Base-by-base conservation (phyloP, 768 basidiomycete genomes). In the Rhizopogon rudus region DNA sequence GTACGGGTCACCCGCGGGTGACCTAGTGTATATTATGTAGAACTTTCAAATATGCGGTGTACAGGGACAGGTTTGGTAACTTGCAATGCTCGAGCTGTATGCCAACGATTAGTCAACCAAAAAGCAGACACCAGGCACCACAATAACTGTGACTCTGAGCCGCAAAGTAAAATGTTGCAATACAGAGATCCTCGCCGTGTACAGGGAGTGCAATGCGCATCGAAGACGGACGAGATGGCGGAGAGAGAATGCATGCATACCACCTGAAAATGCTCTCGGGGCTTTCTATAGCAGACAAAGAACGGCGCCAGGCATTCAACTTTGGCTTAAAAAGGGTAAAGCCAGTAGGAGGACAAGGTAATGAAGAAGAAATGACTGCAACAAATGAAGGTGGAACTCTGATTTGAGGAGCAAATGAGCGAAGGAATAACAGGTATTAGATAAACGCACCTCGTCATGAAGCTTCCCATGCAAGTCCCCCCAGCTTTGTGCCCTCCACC, bases 401-500 rank as follows among this genome's bases (percentile, higher is more conserved):
- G 20, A 5, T 35, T 22, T 49, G 20, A 8, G 5, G 25, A 37
- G 48, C 5, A 20, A 37, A 5, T 49, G 35, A 49, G 37, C 22
- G 48, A 20, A 37, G 35, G 20, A 49, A 37, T 22, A 22, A 37
- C 35, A 22, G 14, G 16, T 2, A 37, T 22, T 20, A n/a, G 14
- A 25, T 22, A 16, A 37, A 37, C 33, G 14, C 8, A 49, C 48
- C 33, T 49, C 14, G 35, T 49, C 48, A 37, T n/a, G 48, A 37
- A 10, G 14, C 8, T 37, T 49, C 48, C 48, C 48, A 49, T 49
- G 35, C 20, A 40, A 68, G 53, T 20, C 57, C 61, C 49, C 59
- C 51, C n/a, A 75, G 49, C 48, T 64, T 66, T 53, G 76, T 70
- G 10, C 68, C 66, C 17, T 71, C 66, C 17, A 91, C 81, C 48